Conservation (phyloP, 345 rosid genomes). For the Eucalyptus cloeziana region DNA sequence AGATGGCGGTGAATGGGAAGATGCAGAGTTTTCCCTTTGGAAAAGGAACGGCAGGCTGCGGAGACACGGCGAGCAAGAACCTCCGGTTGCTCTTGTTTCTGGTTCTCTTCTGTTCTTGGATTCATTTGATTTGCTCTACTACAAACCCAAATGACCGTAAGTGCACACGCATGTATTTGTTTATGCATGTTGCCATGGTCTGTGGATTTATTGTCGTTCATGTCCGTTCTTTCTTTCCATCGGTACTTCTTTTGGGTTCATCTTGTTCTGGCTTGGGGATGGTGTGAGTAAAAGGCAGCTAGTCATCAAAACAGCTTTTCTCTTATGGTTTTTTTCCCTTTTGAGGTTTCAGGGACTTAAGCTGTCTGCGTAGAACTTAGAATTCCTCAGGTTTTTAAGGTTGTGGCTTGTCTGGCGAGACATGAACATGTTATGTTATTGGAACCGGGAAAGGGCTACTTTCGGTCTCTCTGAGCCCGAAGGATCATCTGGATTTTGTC, state of each 20-base stretch:
- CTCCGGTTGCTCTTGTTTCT: conserved; percentile 1
- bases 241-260: background rate
- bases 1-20: background rate
- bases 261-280: background rate
- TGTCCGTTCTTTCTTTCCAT: background rate
- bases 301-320: background rate
- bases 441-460: background rate
- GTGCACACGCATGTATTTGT: background rate
- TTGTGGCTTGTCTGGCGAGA: background rate
- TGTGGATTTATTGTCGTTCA: background rate
- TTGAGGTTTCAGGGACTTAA: background rate
- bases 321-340: background rate
- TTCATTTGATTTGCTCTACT: background rate
- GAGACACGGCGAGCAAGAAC: background rate
- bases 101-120: background rate
- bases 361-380: background rate
- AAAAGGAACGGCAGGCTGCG: background rate
- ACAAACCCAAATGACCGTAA: background rate
- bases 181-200: background rate
- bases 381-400: background rate
- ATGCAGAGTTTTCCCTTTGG: background rate
- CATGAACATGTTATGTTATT: background rate
- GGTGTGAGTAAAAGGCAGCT: background rate
- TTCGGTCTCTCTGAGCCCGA: background rate
- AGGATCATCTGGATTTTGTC: background rate